Conservation (phyloP, 345 rosid species). For the Noccaea bulbosa region DNA sequence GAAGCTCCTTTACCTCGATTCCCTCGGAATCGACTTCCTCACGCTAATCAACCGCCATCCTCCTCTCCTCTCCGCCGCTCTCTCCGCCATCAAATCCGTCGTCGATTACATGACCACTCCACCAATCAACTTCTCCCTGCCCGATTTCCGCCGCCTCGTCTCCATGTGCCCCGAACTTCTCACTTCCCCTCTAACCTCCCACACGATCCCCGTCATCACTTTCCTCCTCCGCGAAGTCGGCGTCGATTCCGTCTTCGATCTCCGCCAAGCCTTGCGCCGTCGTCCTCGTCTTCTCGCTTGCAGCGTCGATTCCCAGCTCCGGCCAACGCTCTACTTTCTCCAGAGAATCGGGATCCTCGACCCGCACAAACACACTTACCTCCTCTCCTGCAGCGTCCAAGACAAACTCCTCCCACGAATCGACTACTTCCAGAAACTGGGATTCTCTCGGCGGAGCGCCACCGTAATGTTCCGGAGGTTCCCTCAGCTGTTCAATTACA, state of each 20-base stretch:
- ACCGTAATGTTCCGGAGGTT: conserved; percentile 71
- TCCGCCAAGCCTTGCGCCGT: conserved; percentile 64
- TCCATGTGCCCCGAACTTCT: conserved; percentile 82
- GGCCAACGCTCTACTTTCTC: conserved; percentile 83
- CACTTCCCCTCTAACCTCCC: conserved; percentile 46
- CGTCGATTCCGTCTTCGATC: conserved; percentile 52
- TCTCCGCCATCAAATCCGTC: conserved; percentile 61
- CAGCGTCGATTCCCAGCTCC: conserved; percentile 59
- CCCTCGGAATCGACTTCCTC: conserved; percentile 77
- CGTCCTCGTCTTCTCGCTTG: conserved; percentile 84
- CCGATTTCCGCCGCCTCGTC: conserved; percentile 67
- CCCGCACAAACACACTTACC: conserved; percentile 64
- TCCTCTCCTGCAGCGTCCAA: conserved; percentile 87
- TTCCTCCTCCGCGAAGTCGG: conserved; percentile 90
- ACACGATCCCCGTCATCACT: conserved; percentile 66
- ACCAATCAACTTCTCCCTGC: conserved; percentile 52
- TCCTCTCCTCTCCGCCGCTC: conserved; percentile 55
- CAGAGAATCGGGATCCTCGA: conserved; percentile 72
- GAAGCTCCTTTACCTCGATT: conserved; percentile 77
- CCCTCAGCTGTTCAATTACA: conserved; percentile 81
- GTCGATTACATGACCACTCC: conserved; percentile 61
- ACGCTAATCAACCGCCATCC: conserved; percentile 59
- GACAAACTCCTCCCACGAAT: conserved; percentile 69
- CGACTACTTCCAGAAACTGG: conserved; percentile 65
- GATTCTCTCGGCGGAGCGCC: conserved; percentile 63